Conservation (phyloP, 2,329 filamentous ascomycete species). For the Cyphellophora attinorum region DNA sequence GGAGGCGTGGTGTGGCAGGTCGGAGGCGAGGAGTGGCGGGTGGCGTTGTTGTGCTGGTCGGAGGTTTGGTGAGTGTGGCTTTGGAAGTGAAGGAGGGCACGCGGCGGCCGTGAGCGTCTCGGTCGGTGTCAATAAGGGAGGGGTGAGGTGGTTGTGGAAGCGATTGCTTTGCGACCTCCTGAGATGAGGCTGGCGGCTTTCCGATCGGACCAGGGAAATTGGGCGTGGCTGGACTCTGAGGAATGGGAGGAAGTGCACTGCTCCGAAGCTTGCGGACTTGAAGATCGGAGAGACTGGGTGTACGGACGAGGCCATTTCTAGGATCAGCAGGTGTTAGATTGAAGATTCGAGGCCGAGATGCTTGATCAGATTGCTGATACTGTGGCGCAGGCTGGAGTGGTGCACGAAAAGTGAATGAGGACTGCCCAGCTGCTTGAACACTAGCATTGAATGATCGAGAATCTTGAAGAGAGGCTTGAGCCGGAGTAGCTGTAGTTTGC, state of each 20-base stretch:
- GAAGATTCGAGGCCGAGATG: neutral
- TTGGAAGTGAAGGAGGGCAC: neutral
- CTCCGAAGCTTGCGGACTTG: neutral
- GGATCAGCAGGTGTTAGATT: no score
- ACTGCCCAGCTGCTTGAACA: neutral
- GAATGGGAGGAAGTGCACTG: neutral
- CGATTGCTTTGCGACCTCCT: no score
- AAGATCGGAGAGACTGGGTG: neutral
- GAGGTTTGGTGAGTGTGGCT: neutral
- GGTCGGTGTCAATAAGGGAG: conserved; percentile 1
- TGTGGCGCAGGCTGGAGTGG: neutral
- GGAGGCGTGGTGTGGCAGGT: neutral
- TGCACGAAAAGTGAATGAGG: neutral
- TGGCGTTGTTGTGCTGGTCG: neutral
- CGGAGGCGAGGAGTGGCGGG: neutral
- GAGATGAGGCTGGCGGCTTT: no score
- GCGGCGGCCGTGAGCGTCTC: conserved; percentile 1
- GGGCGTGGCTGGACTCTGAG: neutral
- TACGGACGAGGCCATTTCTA: neutral
- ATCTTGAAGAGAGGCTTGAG: no score
- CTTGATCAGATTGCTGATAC: neutral
- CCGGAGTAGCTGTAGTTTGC: no score
- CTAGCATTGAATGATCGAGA: neutral
- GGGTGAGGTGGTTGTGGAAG: no score
- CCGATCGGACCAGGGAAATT: neutral